Conservation (phyloP, 257 asterid species). For the Solanum tarijense region DNA sequence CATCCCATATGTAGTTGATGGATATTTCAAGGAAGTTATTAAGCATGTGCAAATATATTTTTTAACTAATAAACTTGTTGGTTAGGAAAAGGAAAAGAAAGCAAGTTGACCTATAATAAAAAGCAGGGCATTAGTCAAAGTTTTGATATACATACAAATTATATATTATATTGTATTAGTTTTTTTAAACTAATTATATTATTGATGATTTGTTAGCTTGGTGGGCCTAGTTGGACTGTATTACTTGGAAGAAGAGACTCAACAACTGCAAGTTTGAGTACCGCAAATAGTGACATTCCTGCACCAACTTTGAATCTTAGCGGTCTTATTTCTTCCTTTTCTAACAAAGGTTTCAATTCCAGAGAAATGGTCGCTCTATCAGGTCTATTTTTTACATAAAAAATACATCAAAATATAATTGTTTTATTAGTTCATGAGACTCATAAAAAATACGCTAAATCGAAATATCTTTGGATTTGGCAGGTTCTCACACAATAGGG, state of each 20-base stretch:
- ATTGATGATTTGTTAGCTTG: neutral
- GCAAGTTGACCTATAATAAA: neutral
- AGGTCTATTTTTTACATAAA: neutral
- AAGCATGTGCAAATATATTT: too few relatives aligned
- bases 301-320: neutral
- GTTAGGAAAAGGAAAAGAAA: neutral
- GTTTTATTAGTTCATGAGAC: too few relatives aligned
- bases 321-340: neutral
- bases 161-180: neutral
- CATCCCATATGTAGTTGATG: too few relatives aligned
- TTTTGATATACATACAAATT: neutral
- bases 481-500: too few relatives aligned
- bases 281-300: neutral
- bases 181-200: neutral
- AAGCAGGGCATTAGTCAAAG: neutral
- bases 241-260: neutral
- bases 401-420: too few relatives aligned
- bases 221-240: neutral
- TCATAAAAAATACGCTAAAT: too few relatives aligned
- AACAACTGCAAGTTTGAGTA: neutral
- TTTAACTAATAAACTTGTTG: neutral
- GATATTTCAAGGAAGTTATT: too few relatives aligned
- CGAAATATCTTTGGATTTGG: fast-evolving
- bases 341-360: neutral
- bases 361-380: neutral